These are phyloP conservation scores for Solanum corneliomulleri DNA, from an alignment of 257 asterid species.

Conservation along the genomic window DNA sequence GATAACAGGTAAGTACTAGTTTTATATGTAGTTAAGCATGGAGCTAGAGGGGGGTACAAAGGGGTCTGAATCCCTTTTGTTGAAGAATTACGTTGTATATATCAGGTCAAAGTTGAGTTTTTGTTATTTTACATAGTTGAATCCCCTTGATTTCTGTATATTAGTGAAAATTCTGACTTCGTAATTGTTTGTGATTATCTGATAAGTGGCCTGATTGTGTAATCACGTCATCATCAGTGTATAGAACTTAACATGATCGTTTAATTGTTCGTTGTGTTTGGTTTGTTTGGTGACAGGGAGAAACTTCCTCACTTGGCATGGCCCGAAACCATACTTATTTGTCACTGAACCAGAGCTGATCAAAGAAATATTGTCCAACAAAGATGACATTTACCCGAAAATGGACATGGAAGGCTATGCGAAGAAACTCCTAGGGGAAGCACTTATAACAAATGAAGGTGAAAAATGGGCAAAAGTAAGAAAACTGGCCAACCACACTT, in stretches of 20 bases:
- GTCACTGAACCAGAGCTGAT: constrained; percentile 48
- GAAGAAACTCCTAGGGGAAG: constrained; percentile 58
- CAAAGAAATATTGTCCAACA: constrained; percentile 42
- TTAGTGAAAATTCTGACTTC: background rate
- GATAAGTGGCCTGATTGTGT: background rate
- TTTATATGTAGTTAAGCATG: background rate
- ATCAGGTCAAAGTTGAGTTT: background rate
- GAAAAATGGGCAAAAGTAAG: constrained; percentile 55
- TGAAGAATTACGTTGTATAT: background rate
- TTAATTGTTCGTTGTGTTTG: background rate
- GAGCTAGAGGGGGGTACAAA: background rate
- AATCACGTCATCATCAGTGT: background rate
- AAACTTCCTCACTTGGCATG: constrained; percentile 50
- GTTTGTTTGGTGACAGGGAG: constrained; percentile 18
- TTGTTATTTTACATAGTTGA: background rate
- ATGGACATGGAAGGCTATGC: constrained; percentile 55
- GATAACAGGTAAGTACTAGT: background rate
- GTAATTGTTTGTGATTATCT: background rate
- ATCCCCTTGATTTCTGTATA: background rate
- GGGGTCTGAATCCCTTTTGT: background rate
- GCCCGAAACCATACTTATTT: constrained; percentile 40
- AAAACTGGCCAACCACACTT: constrained; percentile 46
- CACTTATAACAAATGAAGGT: constrained; percentile 53
- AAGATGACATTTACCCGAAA: constrained; percentile 38
- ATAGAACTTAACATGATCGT: background rate